These are phyloP conservation scores for Ophioceras dolichostomum DNA, from an alignment of 2,329 filamentous ascomycete species.

Conservation along the genomic window DNA sequence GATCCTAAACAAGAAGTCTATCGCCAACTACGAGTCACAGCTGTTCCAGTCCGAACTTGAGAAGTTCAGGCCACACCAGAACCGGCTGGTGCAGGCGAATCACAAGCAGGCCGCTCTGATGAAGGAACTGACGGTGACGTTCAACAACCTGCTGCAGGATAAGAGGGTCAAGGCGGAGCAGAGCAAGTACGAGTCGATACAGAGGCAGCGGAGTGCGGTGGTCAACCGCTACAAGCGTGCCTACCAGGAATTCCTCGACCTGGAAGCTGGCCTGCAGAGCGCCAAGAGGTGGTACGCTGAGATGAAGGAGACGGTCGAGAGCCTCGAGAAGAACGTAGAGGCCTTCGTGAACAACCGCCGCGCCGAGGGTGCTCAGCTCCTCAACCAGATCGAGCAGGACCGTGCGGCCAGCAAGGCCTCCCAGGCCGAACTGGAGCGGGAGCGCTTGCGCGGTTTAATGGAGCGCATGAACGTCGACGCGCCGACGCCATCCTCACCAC, in stretches of 20 bases:
- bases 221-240: slow-evolving; percentile 82
- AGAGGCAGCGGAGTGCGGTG: slow-evolving; percentile 67
- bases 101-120: slow-evolving; percentile 91
- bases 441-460: slow-evolving; percentile 81
- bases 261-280: slow-evolving; percentile 72
- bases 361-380: slow-evolving; percentile 79
- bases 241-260: slow-evolving; percentile 84
- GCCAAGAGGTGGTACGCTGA: slow-evolving; percentile 91
- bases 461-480: slow-evolving; percentile 87
- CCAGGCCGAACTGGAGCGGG: slow-evolving; percentile 71
- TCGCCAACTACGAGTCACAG: slow-evolving; percentile 81
- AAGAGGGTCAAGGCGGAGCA: slow-evolving; percentile 89
- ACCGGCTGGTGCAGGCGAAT: slow-evolving; percentile 78
- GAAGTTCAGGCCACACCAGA: slow-evolving; percentile 91
- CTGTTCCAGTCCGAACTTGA: slow-evolving; percentile 95
- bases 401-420: slow-evolving; percentile 47
- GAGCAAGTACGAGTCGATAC: slow-evolving; percentile 85
- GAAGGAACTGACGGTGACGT: slow-evolving; percentile 83
- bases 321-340: slow-evolving; percentile 89
- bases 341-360: slow-evolving; percentile 91
- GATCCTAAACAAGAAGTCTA: slow-evolving; percentile 95
- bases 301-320: slow-evolving; percentile 91
- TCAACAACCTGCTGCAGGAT: slow-evolving; percentile 82
- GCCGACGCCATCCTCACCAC: slow-evolving; percentile 29
- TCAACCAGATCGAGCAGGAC: slow-evolving; percentile 77